Base-by-base conservation (phyloP, 2,329 filamentous ascomycete species). In the Hypoxylon sp. region DNA sequence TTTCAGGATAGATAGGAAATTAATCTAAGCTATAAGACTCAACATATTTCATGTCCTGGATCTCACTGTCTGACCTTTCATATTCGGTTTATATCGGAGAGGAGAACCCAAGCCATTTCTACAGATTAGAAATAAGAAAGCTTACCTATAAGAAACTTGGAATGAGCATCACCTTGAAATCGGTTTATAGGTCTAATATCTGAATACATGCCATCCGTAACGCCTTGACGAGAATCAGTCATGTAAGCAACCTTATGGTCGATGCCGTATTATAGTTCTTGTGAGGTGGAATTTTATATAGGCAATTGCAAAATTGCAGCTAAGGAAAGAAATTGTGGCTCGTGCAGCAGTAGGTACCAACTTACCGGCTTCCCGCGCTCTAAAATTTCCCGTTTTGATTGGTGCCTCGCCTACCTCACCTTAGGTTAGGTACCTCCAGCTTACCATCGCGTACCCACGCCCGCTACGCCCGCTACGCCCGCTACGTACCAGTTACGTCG, bases 211-310 rank as follows among this genome's bases (percentile, higher is more conserved):
- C 50, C 24, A n/a, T 19, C 11, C 26, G 10, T 41, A 24, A 53
- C 22, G 30, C 30, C 22, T 32, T 53, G 11, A 28, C 8, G 19
- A 13, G 24, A 43, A n/a, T 26, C 19, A 17, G 41, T 48, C 24
- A 39, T 17, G 4, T 17, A 39, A 8, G 34, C 34, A 8, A 39
- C 7, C 37, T 6, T 17, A 41, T 41, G 37, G n/a, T 52, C 15
- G n/a, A 39, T n/a, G 28, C 32, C 32, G 37, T 41, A 7, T 41
- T 19, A 19, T 41, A 6, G 37, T 17, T 41, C 20, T 51, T 15
- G 17, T 46, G 30, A 52, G 39, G 17, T 41, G 46, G 24, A 26
- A 49, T 32, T 39, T 61, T 52, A 61, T 61, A 32, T 47, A 56
- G 50, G 46, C 22, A n/a, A 17, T 7, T 26, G n/a, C n/a, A n/a